A percentile compares a stretch with the other conserved stretches of the same genome.
phyloP scores from a whole-genome alignment of 1,284 basidiomycete species.

The Trichosporon coremiiforme region DNA sequence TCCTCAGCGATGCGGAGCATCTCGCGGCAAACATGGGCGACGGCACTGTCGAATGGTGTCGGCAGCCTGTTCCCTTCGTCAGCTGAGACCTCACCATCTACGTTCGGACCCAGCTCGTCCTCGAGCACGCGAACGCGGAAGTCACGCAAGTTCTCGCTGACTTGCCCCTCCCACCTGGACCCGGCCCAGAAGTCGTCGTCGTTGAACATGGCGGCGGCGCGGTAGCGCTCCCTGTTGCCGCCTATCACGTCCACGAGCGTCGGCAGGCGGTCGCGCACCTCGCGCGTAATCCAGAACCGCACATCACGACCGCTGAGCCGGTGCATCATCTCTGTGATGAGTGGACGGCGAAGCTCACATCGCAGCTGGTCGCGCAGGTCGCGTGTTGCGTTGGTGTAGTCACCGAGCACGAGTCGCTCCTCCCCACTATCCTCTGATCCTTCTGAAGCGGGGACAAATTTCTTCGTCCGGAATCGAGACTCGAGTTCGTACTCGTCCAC shows the following conservation, averaged over 20 bases:
- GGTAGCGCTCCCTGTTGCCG: constrained; percentile 37
- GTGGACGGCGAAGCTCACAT: constrained; percentile 46
- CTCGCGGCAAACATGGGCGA: constrained; percentile 23
- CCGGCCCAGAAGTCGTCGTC: constrained; percentile 41
- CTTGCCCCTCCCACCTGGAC: constrained; percentile 43
- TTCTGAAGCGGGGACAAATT: background rate
- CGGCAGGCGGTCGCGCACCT: constrained; percentile 46
- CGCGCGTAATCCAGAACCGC: constrained; percentile 50
- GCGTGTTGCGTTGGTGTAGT: constrained; percentile 41
- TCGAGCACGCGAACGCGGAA: constrained; percentile 39
- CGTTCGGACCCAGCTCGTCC: constrained; percentile 22
- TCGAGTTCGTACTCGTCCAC: constrained; percentile 61
- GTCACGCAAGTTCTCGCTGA: constrained; percentile 34
- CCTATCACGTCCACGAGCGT: constrained; percentile 49
- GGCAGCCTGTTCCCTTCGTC: background rate
- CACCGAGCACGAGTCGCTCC: constrained; percentile 24
- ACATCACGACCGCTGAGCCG: constrained; percentile 29
- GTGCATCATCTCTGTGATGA: constrained; percentile 45
- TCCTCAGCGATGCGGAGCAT: constrained; percentile 23
- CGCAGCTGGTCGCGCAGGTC: constrained; percentile 50
- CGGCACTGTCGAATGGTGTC: constrained; percentile 27
- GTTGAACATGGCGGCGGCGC: constrained; percentile 41
- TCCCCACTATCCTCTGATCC: background rate
- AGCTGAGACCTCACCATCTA: background rate
- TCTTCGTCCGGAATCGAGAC: constrained; percentile 60